phyloP scores from a whole-genome alignment of 2,329 filamentous ascomycete species.

The Plenodomus tracheiphilus region DNA sequence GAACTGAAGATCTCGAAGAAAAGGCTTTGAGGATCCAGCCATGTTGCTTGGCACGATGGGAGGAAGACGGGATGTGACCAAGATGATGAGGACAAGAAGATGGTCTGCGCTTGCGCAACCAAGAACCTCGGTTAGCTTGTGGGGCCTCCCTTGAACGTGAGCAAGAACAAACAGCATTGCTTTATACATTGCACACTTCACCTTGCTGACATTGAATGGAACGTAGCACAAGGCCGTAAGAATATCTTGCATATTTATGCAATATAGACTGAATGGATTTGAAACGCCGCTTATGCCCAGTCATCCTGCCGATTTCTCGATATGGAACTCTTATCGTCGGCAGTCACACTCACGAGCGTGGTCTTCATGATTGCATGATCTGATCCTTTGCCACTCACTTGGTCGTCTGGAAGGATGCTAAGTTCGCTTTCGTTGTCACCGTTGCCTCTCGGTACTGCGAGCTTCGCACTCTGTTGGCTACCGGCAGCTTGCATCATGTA shows the following conservation, averaged over 20 bases:
- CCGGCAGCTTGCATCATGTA: constrained; percentile 18
- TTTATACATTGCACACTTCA: no score
- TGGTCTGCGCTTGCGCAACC: not conserved
- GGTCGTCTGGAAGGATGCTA: constrained; percentile 16
- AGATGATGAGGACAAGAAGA: not conserved
- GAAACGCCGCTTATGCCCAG: constrained; percentile 19
- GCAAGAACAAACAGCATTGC: no score
- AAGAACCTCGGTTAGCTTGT: constrained; percentile 5
- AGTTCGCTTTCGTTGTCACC: constrained; percentile 21
- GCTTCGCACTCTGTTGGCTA: constrained; percentile 7
- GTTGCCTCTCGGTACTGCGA: constrained; percentile 7
- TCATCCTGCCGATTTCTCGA: constrained; percentile 8
- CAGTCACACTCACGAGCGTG: constrained; percentile 16
- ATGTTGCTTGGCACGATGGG: constrained; percentile 5
- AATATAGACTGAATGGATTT: no score
- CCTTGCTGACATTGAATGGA: no score
- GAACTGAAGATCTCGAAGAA: constrained; percentile 43
- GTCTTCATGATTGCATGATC: constrained; percentile 16
- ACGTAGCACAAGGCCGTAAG: no score
- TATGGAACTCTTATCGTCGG: constrained; percentile 8
- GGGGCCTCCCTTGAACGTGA: not conserved
- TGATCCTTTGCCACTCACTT: not conserved
- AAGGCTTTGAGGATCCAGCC: constrained; percentile 29
- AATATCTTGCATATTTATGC: no score
- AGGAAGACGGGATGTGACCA: not conserved